phyloP scores from a whole-genome alignment of 2,329 filamentous ascomycete species.

The Leptographium lundbergii region DNA sequence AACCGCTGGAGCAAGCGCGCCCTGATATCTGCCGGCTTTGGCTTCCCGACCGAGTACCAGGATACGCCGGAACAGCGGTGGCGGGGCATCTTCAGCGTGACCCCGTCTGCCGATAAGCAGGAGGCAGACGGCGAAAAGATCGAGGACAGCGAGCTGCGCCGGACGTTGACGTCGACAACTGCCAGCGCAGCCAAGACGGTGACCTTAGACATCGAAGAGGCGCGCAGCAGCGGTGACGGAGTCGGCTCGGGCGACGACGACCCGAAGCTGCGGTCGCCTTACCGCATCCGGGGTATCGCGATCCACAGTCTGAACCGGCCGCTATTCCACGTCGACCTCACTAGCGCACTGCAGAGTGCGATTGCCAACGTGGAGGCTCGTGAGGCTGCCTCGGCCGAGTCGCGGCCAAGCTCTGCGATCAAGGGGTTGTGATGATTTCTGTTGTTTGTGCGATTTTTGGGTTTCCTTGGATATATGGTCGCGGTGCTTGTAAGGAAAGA shows the following conservation, averaged over 20 bases:
- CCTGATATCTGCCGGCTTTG: slow-evolving; percentile 43
- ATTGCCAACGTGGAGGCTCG: slow-evolving; percentile 62
- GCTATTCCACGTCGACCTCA: slow-evolving; percentile 88
- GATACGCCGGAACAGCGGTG: slow-evolving; percentile 52
- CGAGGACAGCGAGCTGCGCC: slow-evolving; percentile 35
- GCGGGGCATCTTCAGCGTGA: slow-evolving; percentile 93
- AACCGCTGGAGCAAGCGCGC: slow-evolving; percentile 47
- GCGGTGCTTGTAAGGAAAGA: neutral
- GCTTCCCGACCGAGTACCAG: slow-evolving; percentile 43
- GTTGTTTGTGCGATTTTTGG: neutral
- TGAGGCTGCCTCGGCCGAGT: slow-evolving; percentile 17
- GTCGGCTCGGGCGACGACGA: slow-evolving; percentile 19
- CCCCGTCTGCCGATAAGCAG: slow-evolving; percentile 62
- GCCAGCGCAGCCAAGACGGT: slow-evolving; percentile 7
- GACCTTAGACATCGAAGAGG: slow-evolving; percentile 15
- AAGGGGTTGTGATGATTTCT: slow-evolving; percentile 1
- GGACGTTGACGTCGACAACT: neutral
- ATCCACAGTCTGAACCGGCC: slow-evolving; percentile 82
- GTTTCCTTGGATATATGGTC: no score
- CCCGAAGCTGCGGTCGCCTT: slow-evolving; percentile 15
- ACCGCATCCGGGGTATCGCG: slow-evolving; percentile 33
- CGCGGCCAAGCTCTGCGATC: slow-evolving; percentile 1
- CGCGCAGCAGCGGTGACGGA: slow-evolving; percentile 7
- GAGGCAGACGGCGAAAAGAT: slow-evolving; percentile 48
- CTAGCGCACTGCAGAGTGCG: slow-evolving; percentile 76